These are phyloP conservation scores for Cubamyces lactineus DNA, from an alignment of 768 basidiomycete genomes.

Conservation along the genomic window DNA sequence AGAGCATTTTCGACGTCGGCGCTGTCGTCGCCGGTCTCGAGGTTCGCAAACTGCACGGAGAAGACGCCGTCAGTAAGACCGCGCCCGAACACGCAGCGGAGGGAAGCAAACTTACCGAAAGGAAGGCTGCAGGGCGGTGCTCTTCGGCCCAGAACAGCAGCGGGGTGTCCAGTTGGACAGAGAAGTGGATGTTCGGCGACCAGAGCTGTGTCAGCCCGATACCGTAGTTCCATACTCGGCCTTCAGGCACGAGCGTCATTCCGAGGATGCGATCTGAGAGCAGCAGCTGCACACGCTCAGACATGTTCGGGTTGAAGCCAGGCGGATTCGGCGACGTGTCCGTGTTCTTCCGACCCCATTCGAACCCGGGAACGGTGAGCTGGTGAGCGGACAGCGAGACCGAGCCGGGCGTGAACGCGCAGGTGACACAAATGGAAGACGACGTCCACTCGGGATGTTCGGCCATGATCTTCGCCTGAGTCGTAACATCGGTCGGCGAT, in stretches of 20 bases:
- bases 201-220: constrained; percentile 92
- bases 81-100: constrained; percentile 19
- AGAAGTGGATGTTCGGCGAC: constrained; percentile 79
- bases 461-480: constrained; percentile 96
- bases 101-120: constrained; percentile 61
- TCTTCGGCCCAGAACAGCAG: constrained; percentile 95
- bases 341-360: constrained; percentile 95
- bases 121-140: constrained; percentile 92
- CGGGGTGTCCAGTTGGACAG: constrained; percentile 90
- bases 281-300: constrained; percentile 90
- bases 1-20: constrained; percentile 97
- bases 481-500: constrained; percentile 90
- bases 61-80: neutral
- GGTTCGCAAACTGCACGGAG: constrained; percentile 72
- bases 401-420: constrained; percentile 97
- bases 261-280: constrained; percentile 95
- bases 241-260: constrained; percentile 93
- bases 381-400: constrained; percentile 94
- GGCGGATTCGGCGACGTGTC: constrained; percentile 84
- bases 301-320: constrained; percentile 99
- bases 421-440: constrained; percentile 89
- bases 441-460: constrained; percentile 95
- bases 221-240: constrained; percentile 96
- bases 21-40: constrained; percentile 90
- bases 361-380: constrained; percentile 89